A percentile compares a stretch with the other conserved stretches of the same genome.
Conservation (phyloP, 202 grass and related monocot species). For the Carex arenaria region DNA sequence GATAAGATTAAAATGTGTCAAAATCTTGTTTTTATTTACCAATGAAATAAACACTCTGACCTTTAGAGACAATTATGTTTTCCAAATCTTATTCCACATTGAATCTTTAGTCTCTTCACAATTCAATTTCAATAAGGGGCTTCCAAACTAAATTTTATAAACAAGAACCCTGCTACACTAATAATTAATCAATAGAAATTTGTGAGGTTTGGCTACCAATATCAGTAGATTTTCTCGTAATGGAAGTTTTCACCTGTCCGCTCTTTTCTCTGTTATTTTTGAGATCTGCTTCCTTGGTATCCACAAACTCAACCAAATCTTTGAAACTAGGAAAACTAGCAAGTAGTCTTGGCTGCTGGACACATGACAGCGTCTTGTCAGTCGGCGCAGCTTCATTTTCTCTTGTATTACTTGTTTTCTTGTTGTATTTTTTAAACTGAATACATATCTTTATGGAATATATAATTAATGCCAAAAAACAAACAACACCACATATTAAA, state of each 20-base stretch:
- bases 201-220: constrained; percentile 16
- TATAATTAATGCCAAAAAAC: constrained; percentile 39
- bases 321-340: constrained; percentile 15
- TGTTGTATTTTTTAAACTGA: constrained; percentile 49
- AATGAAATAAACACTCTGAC: background rate
- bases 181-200: background rate
- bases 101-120: background rate
- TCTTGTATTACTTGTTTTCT: background rate
- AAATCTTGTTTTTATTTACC: background rate
- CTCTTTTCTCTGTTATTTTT: background rate
- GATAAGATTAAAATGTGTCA: background rate
- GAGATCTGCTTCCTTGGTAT: constrained; percentile 19
- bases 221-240: constrained; percentile 12
- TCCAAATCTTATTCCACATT: background rate
- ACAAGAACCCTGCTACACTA: constrained; percentile 2
- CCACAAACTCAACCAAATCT: constrained; percentile 13
- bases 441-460: constrained; percentile 54
- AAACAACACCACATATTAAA: constrained; percentile 57
- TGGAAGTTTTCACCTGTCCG: background rate
- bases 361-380: background rate
- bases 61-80: background rate
- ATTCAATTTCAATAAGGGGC: background rate
- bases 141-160: constrained; percentile 1
- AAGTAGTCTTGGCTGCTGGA: background rate
- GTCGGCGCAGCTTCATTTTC: background rate